These are phyloP conservation scores for Trichocladium antarcticum DNA, from an alignment of 495 filamentous ascomycete species.

Conservation along the genomic window DNA sequence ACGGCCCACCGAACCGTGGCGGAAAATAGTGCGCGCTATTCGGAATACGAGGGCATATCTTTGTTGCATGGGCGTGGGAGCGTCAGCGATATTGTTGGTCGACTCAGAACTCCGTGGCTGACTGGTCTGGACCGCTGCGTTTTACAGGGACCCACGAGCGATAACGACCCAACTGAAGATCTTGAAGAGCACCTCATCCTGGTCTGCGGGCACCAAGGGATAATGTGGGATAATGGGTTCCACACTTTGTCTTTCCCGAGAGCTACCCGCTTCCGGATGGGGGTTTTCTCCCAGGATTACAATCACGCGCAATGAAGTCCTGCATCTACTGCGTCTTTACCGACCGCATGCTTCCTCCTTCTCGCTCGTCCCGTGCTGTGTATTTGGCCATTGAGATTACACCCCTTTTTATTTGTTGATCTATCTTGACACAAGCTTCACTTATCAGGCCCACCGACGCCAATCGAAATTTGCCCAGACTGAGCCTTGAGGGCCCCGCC, in stretches of 20 bases:
- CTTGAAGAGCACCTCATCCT: neutral
- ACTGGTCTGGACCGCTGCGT: neutral
- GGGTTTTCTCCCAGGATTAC: no score
- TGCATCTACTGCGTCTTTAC: no score
- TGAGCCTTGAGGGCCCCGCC: no score
- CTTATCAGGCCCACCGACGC: neutral
- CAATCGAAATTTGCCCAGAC: neutral
- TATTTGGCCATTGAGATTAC: neutral
- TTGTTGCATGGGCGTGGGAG: neutral
- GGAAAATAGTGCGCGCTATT: neutral
- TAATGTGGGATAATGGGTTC: no score
- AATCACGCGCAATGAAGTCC: no score
- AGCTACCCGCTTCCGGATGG: no score
- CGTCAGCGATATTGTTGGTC: neutral
- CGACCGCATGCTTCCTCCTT: no score
- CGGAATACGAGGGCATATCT: neutral
- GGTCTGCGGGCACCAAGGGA: neutral
- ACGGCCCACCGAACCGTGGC: conserved; percentile 9
- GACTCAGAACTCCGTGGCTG: neutral
- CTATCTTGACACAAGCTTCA: neutral
- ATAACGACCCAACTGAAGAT: neutral
- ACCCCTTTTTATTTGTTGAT: neutral
- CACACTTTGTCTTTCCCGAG: no score
- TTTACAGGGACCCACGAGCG: neutral
- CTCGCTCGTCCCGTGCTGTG: neutral